phyloP scores from a whole-genome alignment of 495 filamentous ascomycete species.

The Darksidea phi region DNA sequence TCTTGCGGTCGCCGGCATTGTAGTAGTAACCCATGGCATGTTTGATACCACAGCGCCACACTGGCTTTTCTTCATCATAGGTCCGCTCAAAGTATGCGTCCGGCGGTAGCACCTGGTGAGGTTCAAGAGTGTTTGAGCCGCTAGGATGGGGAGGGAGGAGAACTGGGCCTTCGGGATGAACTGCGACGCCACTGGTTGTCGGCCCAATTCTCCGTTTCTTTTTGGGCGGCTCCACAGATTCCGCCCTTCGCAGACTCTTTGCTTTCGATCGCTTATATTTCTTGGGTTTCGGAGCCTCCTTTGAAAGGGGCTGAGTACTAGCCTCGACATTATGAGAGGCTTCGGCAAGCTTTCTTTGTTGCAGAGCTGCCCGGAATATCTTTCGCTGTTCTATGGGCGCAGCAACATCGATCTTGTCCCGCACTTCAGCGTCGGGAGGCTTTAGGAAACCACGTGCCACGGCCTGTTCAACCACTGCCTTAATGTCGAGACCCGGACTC shows the following conservation, averaged over 20 bases:
- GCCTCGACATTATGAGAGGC: no score
- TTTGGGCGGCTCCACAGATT: no score
- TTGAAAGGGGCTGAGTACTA: no score
- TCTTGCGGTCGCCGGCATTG: conserved; percentile 20
- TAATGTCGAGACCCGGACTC: neutral
- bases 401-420: neutral
- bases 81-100: conserved; percentile 10
- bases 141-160: conserved; percentile 5
- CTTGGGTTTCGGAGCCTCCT: no score
- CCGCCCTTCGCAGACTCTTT: no score
- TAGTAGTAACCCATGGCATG: conserved; percentile 22
- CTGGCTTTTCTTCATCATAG: conserved; percentile 4
- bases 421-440: neutral
- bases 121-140: conserved; percentile 11
- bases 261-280: no score
- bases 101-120: conserved; percentile 7
- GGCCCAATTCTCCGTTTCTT: no score
- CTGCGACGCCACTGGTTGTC: neutral
- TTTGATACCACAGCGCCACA: conserved; percentile 24
- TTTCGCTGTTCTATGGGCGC: neutral
- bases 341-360: no score
- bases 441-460: conserved; percentile 3
- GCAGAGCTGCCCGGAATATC: neutral
- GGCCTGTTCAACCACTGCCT: conserved; percentile 1
- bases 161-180: neutral